Conservation (phyloP, 2,329 filamentous ascomycete genomes). For the Penicillium verrucosum region DNA sequence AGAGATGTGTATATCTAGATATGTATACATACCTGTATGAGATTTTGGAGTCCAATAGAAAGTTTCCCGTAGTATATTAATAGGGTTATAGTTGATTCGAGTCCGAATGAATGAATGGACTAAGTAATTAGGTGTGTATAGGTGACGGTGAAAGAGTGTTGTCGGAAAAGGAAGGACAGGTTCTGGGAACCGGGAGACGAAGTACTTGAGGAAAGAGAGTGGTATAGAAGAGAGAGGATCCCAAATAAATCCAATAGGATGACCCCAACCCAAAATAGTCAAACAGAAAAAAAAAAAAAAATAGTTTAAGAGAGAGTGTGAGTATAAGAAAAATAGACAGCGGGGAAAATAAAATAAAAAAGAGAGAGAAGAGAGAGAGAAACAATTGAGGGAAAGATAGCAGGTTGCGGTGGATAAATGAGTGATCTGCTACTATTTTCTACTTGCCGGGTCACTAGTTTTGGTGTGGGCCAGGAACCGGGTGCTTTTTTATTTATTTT, state of each 20-base stretch:
- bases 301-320: slow-evolving; percentile 24
- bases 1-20: neutral
- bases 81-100: neutral
- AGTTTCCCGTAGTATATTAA: slow-evolving; percentile 3
- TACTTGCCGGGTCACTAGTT: slow-evolving; percentile 30
- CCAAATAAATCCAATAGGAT: slow-evolving; percentile 23
- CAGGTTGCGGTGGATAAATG: slow-evolving; percentile 36
- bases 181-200: slow-evolving; percentile 29
- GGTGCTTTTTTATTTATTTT: neutral
- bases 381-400: slow-evolving; percentile 18
- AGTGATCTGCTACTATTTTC: slow-evolving; percentile 38
- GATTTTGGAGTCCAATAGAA: neutral
- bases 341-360: slow-evolving; percentile 26
- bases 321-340: slow-evolving; percentile 14
- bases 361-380: slow-evolving; percentile 34
- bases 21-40: slow-evolving; percentile 5
- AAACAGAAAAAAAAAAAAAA: slow-evolving; percentile 23
- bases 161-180: slow-evolving; percentile 36
- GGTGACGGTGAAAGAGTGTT: slow-evolving; percentile 12
- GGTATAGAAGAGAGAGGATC: slow-evolving; percentile 28
- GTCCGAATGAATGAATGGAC: slow-evolving; percentile 35
- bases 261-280: slow-evolving; percentile 31
- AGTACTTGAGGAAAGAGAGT: slow-evolving; percentile 29
- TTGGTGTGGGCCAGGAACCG: slow-evolving; percentile 22
- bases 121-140: slow-evolving; percentile 27